These are phyloP conservation scores for Aureobasidium sp. DNA, from an alignment of 2,329 filamentous ascomycete species.

Conservation along the genomic window DNA sequence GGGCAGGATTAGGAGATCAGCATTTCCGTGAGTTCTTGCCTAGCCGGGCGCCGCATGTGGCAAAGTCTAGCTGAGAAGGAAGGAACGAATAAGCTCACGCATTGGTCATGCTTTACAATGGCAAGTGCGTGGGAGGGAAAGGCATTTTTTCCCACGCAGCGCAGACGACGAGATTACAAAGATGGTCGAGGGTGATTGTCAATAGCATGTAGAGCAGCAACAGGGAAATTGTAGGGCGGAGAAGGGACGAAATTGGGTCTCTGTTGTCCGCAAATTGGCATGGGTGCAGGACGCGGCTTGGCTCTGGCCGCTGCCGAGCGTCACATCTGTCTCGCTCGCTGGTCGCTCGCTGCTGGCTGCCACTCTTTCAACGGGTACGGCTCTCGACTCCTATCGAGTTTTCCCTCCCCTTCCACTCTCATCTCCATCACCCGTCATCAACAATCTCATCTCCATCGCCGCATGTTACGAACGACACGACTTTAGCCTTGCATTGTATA, in stretches of 20 bases:
- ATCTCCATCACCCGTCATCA: slow-evolving; percentile 12
- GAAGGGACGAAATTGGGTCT: not conserved
- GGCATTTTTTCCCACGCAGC: not conserved
- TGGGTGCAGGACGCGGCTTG: not conserved
- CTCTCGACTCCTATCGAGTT: slow-evolving; percentile 10
- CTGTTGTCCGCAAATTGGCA: not conserved
- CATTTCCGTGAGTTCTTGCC: not conserved
- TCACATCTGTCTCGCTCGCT: not conserved
- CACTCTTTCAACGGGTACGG: not conserved
- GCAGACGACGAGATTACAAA: too few relatives aligned
- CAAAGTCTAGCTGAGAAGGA: not conserved
- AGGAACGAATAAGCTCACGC: not conserved
- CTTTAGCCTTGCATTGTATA: slow-evolving; percentile 9
- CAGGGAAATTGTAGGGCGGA: not conserved
- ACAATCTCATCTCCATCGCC: slow-evolving; percentile 11
- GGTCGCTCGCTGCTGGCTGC: not conserved
- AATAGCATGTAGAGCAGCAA: not conserved
- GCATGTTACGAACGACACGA: slow-evolving; percentile 11
- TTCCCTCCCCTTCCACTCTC: not conserved
- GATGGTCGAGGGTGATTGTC: too few relatives aligned
- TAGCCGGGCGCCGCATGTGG: slow-evolving; percentile 8
- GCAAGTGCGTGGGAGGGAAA: not conserved
- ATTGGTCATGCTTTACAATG: not conserved
- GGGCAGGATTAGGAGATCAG: not conserved
- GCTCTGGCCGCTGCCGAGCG: not conserved